A percentile compares a stretch with the other conserved stretches of the same genome.
phyloP scores from a whole-genome alignment of 352 stramenopile genomes.

The Globisporangium paddicum region DNA sequence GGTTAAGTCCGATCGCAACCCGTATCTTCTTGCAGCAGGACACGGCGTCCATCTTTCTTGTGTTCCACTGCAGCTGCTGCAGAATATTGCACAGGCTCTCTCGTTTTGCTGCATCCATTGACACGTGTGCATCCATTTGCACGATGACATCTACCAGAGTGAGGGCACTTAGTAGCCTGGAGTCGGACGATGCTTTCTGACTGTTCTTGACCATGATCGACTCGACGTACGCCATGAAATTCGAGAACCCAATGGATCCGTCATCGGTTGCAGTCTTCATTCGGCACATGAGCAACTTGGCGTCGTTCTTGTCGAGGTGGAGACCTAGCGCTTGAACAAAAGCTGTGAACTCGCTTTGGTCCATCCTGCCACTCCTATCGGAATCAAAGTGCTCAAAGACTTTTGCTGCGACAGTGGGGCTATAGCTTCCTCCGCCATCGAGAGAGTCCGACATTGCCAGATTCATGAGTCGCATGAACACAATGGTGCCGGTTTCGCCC shows the following conservation, averaged over 20 bases:
- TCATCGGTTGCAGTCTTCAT: slow-evolving; percentile 20
- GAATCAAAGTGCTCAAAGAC: slow-evolving; percentile 53
- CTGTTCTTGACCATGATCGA: slow-evolving; percentile 2
- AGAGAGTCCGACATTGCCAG: slow-evolving; percentile 21
- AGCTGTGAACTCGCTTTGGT: slow-evolving; percentile 43
- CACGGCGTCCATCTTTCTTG: slow-evolving; percentile 22
- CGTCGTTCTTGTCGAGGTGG: slow-evolving; percentile 28
- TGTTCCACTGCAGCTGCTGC: slow-evolving; percentile 43
- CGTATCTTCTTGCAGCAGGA: slow-evolving; percentile 25
- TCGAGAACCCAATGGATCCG: slow-evolving; percentile 18
- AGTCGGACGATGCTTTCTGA: background rate
- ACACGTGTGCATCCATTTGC: slow-evolving; percentile 14
- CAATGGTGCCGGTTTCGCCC: slow-evolving; percentile 18
- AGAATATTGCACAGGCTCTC: slow-evolving; percentile 32
- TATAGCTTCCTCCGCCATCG: slow-evolving; percentile 15
- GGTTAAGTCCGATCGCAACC: slow-evolving; percentile 16
- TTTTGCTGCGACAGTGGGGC: slow-evolving; percentile 17
- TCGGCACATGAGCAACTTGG: slow-evolving; percentile 42
- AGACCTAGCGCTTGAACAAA: slow-evolving; percentile 42
- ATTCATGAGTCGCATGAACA: slow-evolving; percentile 47
- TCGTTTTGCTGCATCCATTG: slow-evolving; percentile 10
- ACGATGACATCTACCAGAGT: slow-evolving; percentile 18
- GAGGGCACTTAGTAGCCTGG: background rate
- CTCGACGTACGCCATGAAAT: slow-evolving; percentile 28
- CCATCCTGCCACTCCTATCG: slow-evolving; percentile 52